Base-by-base conservation (phyloP, 495 filamentous ascomycete genomes). In the Daldinia caldariorum region DNA sequence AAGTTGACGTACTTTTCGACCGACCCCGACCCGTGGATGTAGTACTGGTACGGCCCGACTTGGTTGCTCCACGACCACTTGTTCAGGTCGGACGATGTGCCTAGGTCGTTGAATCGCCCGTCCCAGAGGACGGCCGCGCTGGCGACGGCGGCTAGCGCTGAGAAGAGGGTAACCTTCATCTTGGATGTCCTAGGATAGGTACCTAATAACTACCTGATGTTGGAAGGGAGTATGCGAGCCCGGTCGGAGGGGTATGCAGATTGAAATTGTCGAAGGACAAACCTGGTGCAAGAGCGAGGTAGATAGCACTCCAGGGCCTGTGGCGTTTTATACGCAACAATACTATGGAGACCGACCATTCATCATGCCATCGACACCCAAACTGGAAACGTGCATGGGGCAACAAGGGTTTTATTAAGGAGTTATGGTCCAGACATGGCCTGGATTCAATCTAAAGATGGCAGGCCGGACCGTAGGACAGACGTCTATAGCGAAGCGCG, bases 41-140 rank as follows among this genome's bases (percentile, higher is more conserved):
- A 91, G 82, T 90, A 91, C 72, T 91, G 89, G 77, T 87, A 92
- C 0, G 88, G 85, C 1, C 87, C 87, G 66, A 90, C 86, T 77
- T 89, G 85, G 74, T 86, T 87, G 0, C 79, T 79, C 86, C 86
- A 92, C 12, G 85, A 88, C 90, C 89, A 90, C 63, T 80, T 81
- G 76, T 80, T 82, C 4, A 89, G 78, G 72, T 86, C 85, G 20
- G 75, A 49, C 56, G 82, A 79, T 16, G 83, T 81, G 26, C 74
- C 68, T 66, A 88, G 71, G 43, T 85, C 84, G 74, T 88, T 89
- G 79, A 89, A 87, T 43, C 87, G 84, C 18, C 87, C 87, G 74
- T 89, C 86, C 85, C 86, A 88, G 51, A 89, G 77, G 39, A 89
- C 79, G 1, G 83, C 78, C 16, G 74, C 82, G 12, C 69, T 35